Evolutionary conservation across 345 rosid genomes (phyloP), one percentile per base, ranked within the genome.

Genomic region (Arabidopsis arenosa): DNA sequence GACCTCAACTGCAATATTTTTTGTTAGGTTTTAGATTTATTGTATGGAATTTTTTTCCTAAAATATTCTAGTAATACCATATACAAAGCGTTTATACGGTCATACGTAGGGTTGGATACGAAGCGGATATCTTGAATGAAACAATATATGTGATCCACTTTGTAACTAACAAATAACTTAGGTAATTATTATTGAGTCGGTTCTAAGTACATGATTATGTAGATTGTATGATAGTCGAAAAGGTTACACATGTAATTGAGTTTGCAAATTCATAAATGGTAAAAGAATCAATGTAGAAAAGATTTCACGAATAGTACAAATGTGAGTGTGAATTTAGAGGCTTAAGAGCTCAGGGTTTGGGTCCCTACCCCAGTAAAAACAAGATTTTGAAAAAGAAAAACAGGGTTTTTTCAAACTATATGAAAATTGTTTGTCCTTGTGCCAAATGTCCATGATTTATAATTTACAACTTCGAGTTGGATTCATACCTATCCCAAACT

Each of bases 1-100:
- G 68, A 47, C 62, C 30, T 51, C 63, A 67, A 40, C 68, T 43
- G 6, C 73, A 75, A 49, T 11, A 49, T 17, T 59, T 63, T 45
- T 47, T 11, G 59, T 18, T 7, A 54, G 23, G 37, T 68, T 60
- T 23, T 67, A 13, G n/a, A 30, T 68, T 75, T 54, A 41, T 54
- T 71, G 39, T 70, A 41, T 15, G 63, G 5, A 57, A 15, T 9
- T 32, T 48, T 3, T 48, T 2, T 48, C 26, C 23, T 48, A 15
- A 15, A 47, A 13, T 13, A 43, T 13, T 43, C 15, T 14, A 13
- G 48, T 14, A 14, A 55, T 68, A 9, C 12, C 53, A 10, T 55
- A n/a, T 17, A 69, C 43, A 41, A 53, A 15, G 18, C 26, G 36
- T 67, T 66, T 8, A 32, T 5, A 66, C 12, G 33, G 58, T 35